Percentiles rank a stretch among this genome's conserved stretches.
phyloP scores from a whole-genome alignment of 441 rosid genomes.

The Rhodomyrtus psidioides region DNA sequence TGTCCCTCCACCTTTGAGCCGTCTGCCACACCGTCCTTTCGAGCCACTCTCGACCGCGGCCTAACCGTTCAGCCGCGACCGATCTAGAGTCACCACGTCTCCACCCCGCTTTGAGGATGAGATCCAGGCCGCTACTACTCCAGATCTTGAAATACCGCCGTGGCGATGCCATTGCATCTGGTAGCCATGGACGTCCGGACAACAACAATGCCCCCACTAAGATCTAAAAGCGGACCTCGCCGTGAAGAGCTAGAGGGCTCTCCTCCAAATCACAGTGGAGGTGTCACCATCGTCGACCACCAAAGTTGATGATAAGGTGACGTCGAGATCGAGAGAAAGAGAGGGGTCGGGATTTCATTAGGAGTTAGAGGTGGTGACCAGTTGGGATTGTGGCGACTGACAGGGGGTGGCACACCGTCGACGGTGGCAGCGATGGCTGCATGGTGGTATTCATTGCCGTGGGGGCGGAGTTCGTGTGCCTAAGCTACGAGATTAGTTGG shows the following conservation, averaged over 20 bases:
- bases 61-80: not conserved
- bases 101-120: not conserved
- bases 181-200: not conserved
- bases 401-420: not conserved
- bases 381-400: not conserved
- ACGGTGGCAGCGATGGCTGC: not conserved
- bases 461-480: no score
- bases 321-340: not conserved
- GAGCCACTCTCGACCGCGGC: not conserved
- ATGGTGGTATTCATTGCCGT: not conserved
- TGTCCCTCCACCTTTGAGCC: not conserved
- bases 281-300: not conserved
- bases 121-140: not conserved
- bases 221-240: not conserved
- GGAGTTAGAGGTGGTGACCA: not conserved
- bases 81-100: not conserved
- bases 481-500: not conserved
- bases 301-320: not conserved
- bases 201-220: not conserved
- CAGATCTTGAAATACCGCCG: not conserved
- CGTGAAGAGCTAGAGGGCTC: not conserved
- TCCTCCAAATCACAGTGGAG: not conserved
- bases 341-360: not conserved
- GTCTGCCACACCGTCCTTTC: not conserved
- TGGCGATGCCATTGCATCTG: not conserved